Evolutionary conservation across 768 basidiomycete genomes (phyloP), one percentile per base, ranked within the genome.

Genomic region (Clitopilus hobsonii): DNA sequence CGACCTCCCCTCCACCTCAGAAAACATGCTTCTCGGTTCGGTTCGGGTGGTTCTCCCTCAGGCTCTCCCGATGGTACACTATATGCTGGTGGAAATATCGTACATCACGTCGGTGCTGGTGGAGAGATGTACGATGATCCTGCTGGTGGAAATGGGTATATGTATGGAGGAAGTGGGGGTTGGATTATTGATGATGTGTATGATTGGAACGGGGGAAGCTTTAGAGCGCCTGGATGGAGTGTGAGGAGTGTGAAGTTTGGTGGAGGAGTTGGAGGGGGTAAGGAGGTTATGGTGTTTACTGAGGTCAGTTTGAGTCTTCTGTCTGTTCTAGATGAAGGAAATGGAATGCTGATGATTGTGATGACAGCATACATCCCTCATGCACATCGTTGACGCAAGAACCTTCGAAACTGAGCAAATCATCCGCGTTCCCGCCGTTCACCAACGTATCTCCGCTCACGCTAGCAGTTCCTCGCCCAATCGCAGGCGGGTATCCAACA

Each of bases 201-300:
- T 77, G 86, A 89, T 53, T 88, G 87, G 86, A 75, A 78, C 8
- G 73, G 81, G 55, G 75, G 81, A 5, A 70, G 66, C 47, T 74
- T 75, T 11, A 77, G 73, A 56, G 86, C 87, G 0, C 88, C 89
- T 2, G 88, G 89, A 1, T 94, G 92, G 83, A 91, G 92, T 38
- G 88, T 88, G 6, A 73, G 94, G 54, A 91, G 79, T 54, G 84
- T 97, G 64, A 95, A 95, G 68, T 97, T 96, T 69, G 83, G 84
- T 55, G 79, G 82, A 56, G 69, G 70, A 13, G 22, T 45, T 10
- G 11, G n/a, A 18, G 41, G 41, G 16, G 81, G 83, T 23, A 80
- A 82, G 57, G 94, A 96, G 68, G 68, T 94, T 1, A 82, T 96
- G 82, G 85, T 84, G 0, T 97, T 94, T 70, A 92, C 94, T 14